Base-by-base conservation (phyloP, 106 monocot genomes). In the Dendrobium chrysotoxum region DNA sequence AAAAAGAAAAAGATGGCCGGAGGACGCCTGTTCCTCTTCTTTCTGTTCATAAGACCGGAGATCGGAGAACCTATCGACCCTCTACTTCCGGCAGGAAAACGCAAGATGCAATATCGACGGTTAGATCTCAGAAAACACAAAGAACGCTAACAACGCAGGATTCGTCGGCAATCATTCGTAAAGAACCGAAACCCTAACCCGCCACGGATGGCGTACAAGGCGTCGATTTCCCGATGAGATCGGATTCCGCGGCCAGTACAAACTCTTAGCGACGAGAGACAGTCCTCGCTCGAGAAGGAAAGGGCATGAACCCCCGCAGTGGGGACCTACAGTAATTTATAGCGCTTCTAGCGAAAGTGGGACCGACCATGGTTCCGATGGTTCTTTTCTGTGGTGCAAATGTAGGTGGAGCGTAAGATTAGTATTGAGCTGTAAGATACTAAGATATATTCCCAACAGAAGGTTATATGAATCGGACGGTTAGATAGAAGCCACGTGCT, bases 11-110 rank as follows among this genome's bases (percentile, higher is more conserved):
- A 5, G 3, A 11, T 15, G 74, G 76, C 76, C 76, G 28, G 26
- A 76, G 47, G 76, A 44, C 28, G 76, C 47, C 26, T 7, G 76
- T 50, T 76, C 76, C 50, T 76, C 47, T 76, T 76, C 76, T 40
- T 47, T 20, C 76, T 76, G 28, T 15, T 47, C 46, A 76, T 76
- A 23, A 50, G 26, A 28, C 2, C 5, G 3, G 11, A 76, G 47
- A 76, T 76, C 76, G 47, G 7, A 76, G 47, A 76, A 76, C 40
- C 76, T 40, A 20, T 76, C 23, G 17, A 25, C 76, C 28, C 4
- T 74, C 7, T 13, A 26, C 18, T 47, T 15, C 4, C 46, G 26
- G 25, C 11, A 13, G 47, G 76, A 76, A 76, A 76, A 28, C 8
- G 23, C 47, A 76, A 47, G 47, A 47, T 25, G 76, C 46, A 21